These are phyloP conservation scores for Sapria himalayana DNA, from an alignment of 345 rosid genomes.

Conservation along the genomic window DNA sequence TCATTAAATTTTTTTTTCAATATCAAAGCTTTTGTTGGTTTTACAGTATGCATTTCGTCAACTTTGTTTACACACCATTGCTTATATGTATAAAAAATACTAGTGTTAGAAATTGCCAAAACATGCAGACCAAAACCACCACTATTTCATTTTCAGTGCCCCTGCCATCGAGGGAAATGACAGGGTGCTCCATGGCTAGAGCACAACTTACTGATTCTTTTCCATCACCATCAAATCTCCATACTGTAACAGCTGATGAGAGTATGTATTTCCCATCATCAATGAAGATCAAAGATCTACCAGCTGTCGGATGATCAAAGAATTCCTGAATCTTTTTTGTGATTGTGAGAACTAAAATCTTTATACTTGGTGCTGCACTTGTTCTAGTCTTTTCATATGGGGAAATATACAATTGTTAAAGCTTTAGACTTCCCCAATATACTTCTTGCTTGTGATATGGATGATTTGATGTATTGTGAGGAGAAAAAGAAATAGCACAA, in stretches of 20 bases:
- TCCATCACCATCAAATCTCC: slow-evolving; percentile 56
- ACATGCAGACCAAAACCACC: slow-evolving; percentile 31
- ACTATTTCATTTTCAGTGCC: slow-evolving; percentile 18
- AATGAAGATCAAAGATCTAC: slow-evolving; percentile 50
- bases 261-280: slow-evolving; percentile 63
- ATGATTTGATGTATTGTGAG: too few relatives aligned
- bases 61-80: slow-evolving; percentile 53
- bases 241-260: slow-evolving; percentile 61
- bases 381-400: slow-evolving; percentile 46
- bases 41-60: slow-evolving; percentile 35
- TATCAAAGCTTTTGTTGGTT: slow-evolving; percentile 47
- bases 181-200: slow-evolving; percentile 91
- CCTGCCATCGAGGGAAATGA: slow-evolving; percentile 53
- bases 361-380: slow-evolving; percentile 69
- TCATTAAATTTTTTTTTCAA: too few relatives aligned
- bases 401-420: slow-evolving; percentile 26
- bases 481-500: too few relatives aligned
- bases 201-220: slow-evolving; percentile 75
- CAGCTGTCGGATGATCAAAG: slow-evolving; percentile 90
- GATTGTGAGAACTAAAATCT: slow-evolving; percentile 43
- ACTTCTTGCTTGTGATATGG: slow-evolving; percentile 49
- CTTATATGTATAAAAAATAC: slow-evolving; percentile 74
- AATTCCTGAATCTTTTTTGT: slow-evolving; percentile 70
- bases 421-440: slow-evolving; percentile 42
- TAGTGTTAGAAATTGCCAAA: slow-evolving; percentile 65